Evolutionary conservation across 352 stramenopile species (phyloP).

Genomic region (Aphanomyces stellatus): DNA sequence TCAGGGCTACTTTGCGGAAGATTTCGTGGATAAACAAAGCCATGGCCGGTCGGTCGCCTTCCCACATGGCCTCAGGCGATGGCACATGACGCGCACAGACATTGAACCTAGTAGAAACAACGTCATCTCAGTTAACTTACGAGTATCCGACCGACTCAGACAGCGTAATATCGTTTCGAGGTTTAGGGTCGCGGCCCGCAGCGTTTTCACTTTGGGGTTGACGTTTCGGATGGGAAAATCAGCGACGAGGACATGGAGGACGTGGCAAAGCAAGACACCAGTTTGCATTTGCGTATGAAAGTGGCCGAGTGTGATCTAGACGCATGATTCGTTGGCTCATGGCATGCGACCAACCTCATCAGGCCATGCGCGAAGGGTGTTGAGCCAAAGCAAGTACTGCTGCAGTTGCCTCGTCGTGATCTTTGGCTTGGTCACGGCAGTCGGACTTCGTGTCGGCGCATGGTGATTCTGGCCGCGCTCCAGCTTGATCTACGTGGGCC

Average conservation of each 20-base stretch:
- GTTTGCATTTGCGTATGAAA: conserved; percentile 7
- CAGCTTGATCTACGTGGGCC: no score
- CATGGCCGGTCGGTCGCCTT: neutral
- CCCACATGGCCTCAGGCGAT: neutral
- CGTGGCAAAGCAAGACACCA: conserved; percentile 5
- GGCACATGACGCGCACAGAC: no score
- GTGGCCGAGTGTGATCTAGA: neutral
- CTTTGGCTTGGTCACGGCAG: neutral
- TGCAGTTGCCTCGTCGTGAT: conserved; percentile 10
- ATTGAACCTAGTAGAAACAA: no score
- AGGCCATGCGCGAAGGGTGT: conserved; percentile 1
- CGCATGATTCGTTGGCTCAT: neutral
- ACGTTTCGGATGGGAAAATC: neutral
- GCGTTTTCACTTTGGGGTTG: neutral
- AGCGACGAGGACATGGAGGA: neutral
- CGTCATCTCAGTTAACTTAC: no score
- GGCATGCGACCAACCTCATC: neutral
- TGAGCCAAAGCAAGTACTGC: conserved; percentile 9
- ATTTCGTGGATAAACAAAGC: conserved; percentile 11
- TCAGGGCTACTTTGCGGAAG: conserved; percentile 7
- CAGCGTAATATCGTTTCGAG: conserved; percentile 7
- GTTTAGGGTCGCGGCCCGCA: neutral
- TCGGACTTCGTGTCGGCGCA: neutral
- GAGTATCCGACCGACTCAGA: conserved; percentile 8
- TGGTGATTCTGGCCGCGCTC: no score